phyloP scores from a whole-genome alignment of 805 yeast genomes.

The Suhomyces canberraensis region DNA sequence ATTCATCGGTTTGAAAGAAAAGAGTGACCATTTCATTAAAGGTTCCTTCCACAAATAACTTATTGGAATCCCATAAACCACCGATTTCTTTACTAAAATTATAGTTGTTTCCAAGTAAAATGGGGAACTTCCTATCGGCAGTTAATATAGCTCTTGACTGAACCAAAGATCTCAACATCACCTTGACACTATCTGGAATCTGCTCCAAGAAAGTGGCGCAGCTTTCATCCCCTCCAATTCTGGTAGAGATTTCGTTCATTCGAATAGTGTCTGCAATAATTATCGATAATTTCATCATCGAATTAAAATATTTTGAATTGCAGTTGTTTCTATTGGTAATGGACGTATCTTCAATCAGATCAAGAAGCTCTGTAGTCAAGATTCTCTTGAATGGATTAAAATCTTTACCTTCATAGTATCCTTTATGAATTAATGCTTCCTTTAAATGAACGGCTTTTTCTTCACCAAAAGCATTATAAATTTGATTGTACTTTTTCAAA shows the following conservation, averaged over 20 bases:
- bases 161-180: conserved; percentile 40
- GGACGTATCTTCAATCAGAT: not conserved
- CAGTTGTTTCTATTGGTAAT: conserved; percentile 9
- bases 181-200: conserved; percentile 26
- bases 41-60: conserved; percentile 25
- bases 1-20: conserved; percentile 45
- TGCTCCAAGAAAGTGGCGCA: conserved; percentile 21
- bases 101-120: conserved; percentile 8
- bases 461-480: conserved; percentile 1
- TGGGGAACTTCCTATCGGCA: conserved; percentile 7
- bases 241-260: conserved; percentile 56
- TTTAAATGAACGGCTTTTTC: conserved; percentile 4
- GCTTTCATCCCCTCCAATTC: conserved; percentile 40
- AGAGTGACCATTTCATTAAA: conserved; percentile 38
- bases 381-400: not conserved
- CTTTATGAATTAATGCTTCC: conserved; percentile 11
- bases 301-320: conserved; percentile 10
- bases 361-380: not conserved
- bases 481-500: conserved; percentile 7
- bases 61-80: conserved; percentile 23
- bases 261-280: conserved; percentile 49
- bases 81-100: conserved; percentile 15
- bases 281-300: conserved; percentile 19
- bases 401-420: conserved; percentile 7
- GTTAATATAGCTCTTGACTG: conserved; percentile 28